These are phyloP conservation scores for Cenchrus americanus DNA, from an alignment of 176 grass and related monocot species.

Conservation along the genomic window DNA sequence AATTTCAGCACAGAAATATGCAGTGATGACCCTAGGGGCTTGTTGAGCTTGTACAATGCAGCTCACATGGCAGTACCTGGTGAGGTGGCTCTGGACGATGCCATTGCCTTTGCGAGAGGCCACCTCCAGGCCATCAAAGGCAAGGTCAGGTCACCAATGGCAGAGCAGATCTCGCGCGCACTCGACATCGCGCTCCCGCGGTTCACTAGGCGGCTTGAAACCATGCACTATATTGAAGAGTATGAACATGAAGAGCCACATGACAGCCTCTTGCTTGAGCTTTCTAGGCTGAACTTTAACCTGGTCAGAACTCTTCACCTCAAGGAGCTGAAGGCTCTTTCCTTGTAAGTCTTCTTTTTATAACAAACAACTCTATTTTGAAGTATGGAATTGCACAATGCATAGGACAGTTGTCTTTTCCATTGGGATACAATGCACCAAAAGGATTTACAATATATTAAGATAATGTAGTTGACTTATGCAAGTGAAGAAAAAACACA, in stretches of 20 bases:
- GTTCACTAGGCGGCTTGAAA: neutral
- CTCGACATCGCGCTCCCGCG: conserved; percentile 4
- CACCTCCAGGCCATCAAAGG: neutral
- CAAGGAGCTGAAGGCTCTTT: conserved; percentile 6
- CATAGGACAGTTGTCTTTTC: no score
- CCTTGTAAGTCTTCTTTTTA: neutral
- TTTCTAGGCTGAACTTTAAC: neutral
- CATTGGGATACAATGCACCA: no score
- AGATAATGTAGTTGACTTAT: no score
- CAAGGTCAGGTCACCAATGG: neutral
- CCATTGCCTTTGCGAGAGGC: neutral
- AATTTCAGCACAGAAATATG: neutral
- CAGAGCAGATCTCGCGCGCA: neutral
- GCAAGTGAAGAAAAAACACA: no score
- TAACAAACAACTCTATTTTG: neutral
- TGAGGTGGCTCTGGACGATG: neutral
- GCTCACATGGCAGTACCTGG: neutral
- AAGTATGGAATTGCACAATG: no score
- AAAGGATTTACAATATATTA: no score
- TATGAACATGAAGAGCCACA: neutral
- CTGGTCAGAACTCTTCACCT: neutral
- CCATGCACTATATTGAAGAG: neutral
- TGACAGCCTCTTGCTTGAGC: neutral
- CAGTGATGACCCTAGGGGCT: neutral
- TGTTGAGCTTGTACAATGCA: neutral